These are phyloP conservation scores for Cytospora piceae DNA, from an alignment of 2,329 filamentous ascomycete genomes.

Conservation along the genomic window DNA sequence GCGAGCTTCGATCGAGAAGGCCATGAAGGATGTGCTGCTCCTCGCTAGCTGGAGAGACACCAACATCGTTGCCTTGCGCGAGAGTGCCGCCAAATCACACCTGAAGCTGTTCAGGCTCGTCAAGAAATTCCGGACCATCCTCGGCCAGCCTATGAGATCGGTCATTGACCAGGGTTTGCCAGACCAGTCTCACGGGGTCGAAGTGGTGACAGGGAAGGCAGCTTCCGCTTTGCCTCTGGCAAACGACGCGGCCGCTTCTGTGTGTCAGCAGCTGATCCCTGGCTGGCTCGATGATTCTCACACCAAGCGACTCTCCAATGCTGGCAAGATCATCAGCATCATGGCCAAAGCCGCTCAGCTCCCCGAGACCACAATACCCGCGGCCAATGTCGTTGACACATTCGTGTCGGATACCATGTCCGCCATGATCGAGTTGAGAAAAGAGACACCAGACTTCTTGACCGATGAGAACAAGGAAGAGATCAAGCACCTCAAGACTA, in stretches of 20 bases:
- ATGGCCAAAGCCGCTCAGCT: constrained; percentile 69
- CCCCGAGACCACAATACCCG: constrained; percentile 56
- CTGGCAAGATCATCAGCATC: constrained; percentile 69
- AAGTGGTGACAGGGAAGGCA: not conserved
- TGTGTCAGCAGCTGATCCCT: constrained; percentile 43
- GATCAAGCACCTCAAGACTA: constrained; percentile 86
- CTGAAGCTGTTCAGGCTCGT: constrained; percentile 90
- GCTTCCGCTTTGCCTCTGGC: constrained; percentile 35
- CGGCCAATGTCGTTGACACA: constrained; percentile 62
- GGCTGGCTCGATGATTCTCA: constrained; percentile 42
- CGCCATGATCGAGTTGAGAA: constrained; percentile 74
- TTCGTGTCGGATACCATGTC: constrained; percentile 72
- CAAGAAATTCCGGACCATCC: constrained; percentile 80
- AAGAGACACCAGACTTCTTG: constrained; percentile 78
- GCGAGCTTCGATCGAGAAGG: constrained; percentile 80
- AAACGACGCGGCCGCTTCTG: constrained; percentile 39
- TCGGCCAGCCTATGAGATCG: constrained; percentile 74
- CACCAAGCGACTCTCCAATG: constrained; percentile 71
- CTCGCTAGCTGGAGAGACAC: constrained; percentile 98
- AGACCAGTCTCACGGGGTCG: constrained; percentile 45
- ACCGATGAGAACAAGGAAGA: constrained; percentile 84
- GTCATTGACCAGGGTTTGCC: constrained; percentile 65
- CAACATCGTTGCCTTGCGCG: constrained; percentile 85
- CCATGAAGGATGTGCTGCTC: constrained; percentile 90
- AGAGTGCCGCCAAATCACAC: constrained; percentile 89